Conservation (phyloP, 75 land plant genomes). For the Sequoiadendron giganteum region DNA sequence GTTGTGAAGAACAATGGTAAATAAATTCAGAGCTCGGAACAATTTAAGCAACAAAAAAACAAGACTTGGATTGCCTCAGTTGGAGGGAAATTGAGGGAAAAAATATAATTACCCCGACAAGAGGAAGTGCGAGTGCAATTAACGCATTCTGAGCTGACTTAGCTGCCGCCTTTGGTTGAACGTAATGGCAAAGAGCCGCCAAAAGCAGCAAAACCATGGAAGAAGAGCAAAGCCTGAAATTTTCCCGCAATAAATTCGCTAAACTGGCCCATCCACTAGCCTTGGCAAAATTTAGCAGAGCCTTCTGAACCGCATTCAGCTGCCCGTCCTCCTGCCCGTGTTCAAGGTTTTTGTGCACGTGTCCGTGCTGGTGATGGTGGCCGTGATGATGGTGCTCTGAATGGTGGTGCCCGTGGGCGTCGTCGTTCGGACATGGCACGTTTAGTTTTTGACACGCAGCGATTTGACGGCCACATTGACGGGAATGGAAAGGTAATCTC, state of each 20-base stretch:
- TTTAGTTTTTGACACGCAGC: background rate
- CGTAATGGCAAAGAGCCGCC: conserved; percentile 66
- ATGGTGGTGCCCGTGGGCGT: conserved; percentile 12
- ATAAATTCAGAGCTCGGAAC: background rate
- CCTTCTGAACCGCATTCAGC: conserved; percentile 43
- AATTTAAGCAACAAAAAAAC: background rate
- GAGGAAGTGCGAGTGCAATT: conserved; percentile 71
- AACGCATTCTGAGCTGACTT: conserved; percentile 58
- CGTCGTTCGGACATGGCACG: background rate
- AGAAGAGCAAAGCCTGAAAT: conserved; percentile 73
- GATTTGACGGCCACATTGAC: background rate
- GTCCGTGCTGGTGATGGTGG: conserved; percentile 31
- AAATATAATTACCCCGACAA: conserved; percentile 75
- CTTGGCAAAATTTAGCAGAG: conserved; percentile 49
- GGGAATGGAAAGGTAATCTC: background rate
- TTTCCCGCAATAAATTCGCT: conserved; percentile 76
- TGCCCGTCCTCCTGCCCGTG: conserved; percentile 1
- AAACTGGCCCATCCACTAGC: conserved; percentile 58
- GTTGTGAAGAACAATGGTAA: background rate
- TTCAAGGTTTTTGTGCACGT: background rate
- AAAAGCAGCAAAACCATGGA: conserved; percentile 66
- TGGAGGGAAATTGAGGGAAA: background rate
- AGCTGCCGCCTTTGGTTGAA: conserved; percentile 36
- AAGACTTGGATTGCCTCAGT: background rate
- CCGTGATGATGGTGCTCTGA: conserved; percentile 18